Evolutionary conservation across 495 filamentous ascomycete species (phyloP), one percentile per base, ranked within the genome.

Genomic region (Choiromyces venosus): DNA sequence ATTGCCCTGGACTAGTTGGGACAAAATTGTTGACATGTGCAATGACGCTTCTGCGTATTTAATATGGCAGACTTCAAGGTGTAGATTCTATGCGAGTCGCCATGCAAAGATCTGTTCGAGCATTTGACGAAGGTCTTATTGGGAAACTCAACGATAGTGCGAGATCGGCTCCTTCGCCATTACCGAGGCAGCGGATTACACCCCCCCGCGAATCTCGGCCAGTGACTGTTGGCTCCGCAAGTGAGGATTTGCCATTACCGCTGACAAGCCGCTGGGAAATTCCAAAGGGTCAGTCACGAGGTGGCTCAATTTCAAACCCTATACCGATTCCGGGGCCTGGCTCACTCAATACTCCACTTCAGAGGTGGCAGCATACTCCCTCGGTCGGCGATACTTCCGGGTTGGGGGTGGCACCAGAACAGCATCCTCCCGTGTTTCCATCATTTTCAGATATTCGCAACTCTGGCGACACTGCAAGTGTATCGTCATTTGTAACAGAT

Each of bases 401-500:
- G 40, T 39, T 81, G 10, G 79, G 74, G 25, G 38, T 74, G 33
- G 66, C 67, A 37, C 76, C 56, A 4, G 73, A 78, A 19, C 65
- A 56, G n/a, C 61, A 61, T n/a, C 67, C 74, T 29, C 66, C 73
- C 33, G 76, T 81, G 68, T 69, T 74, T 10, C 77, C 61, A 7
- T 39, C 73, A 38, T 76, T 80, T 70, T 73, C 70, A 33, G 75
- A 81, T 36, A 78, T 75, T 65, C 79, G 75, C 36, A 81, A 69
- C 61, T 79, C 79, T 39, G 79, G 74, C 10, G 78, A 81, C 65
- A 74, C 29, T 3, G 70, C 77, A 68, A 80, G 78, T 67, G 70
- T 81, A 66, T 81, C 79, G 46, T 81, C 78, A 14, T 76, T 73
- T 73, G 44, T 78, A 39, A 78, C 78, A 1, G 75, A 81, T 71